Evolutionary conservation across 139 green algal genomes (phyloP).

Genomic region (Raphidocelis subcapitata): DNA sequence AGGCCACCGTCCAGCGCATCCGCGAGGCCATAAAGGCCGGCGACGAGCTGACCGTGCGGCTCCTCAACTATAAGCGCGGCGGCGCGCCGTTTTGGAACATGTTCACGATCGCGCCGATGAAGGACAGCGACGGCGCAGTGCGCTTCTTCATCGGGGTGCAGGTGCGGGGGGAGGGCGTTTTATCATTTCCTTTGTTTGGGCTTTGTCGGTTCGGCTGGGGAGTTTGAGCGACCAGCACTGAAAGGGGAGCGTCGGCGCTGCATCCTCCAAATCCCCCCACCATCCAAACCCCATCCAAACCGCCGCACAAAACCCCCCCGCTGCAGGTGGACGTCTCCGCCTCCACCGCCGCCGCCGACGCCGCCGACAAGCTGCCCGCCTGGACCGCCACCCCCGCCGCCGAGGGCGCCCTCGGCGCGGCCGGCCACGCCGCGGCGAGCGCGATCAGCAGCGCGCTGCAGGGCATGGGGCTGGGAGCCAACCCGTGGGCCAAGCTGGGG

Average conservation of each 20-base stretch:
- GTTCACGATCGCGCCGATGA: constrained; percentile 93
- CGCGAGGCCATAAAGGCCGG: constrained; percentile 70
- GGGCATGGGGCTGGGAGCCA: constrained; percentile 47
- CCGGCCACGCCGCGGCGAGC: constrained; percentile 45
- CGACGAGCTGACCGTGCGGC: constrained; percentile 79
- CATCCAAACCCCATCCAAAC: no score
- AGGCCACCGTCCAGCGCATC: constrained; percentile 71
- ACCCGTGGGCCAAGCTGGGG: constrained; percentile 68
- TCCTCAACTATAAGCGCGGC: constrained; percentile 95
- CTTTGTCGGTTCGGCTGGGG: background rate
- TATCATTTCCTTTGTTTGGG: background rate
- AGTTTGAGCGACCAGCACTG: no score
- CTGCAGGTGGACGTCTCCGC: constrained; percentile 65
- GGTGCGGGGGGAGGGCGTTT: constrained; percentile 31
- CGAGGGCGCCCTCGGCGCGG: constrained; percentile 36
- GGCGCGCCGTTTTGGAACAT: constrained; percentile 97
- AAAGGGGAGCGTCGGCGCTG: no score
- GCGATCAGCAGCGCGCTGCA: constrained; percentile 51
- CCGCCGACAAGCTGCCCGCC: constrained; percentile 13
- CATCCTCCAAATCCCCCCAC: no score
- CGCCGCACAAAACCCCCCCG: no score
- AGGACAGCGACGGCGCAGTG: constrained; percentile 72
- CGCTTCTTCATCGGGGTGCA: constrained; percentile 94
- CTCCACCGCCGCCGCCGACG: constrained; percentile 17
- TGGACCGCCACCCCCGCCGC: constrained; percentile 36